Percentiles rank a stretch among this genome's conserved stretches.
Evolutionary conservation across 352 stramenopile genomes (phyloP).

Genomic region (Aphanomyces cochlioides): DNA sequence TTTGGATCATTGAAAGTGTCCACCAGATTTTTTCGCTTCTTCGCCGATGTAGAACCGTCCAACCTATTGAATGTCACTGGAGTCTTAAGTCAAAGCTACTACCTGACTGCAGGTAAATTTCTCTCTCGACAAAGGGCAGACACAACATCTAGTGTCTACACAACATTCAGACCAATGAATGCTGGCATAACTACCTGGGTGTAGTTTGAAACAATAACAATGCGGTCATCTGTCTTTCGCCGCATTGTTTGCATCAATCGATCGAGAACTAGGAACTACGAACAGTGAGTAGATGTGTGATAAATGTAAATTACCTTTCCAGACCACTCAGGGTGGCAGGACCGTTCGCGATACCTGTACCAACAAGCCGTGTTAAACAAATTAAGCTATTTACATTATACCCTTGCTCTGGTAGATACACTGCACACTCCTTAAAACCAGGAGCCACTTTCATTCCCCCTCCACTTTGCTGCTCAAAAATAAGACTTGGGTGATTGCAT

Average conservation of each 20-base stretch:
- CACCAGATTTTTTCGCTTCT: slow-evolving; percentile 96
- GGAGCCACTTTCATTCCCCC: slow-evolving; percentile 76
- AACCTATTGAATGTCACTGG: slow-evolving; percentile 35
- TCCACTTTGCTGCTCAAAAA: slow-evolving; percentile 75
- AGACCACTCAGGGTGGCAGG: slow-evolving; percentile 82
- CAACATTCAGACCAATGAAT: neutral
- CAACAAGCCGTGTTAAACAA: slow-evolving; percentile 29
- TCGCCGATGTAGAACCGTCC: slow-evolving; percentile 93
- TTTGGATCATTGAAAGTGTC: slow-evolving; percentile 95
- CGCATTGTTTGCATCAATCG: slow-evolving; percentile 95
- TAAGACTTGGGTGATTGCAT: slow-evolving; percentile 96
- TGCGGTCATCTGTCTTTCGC: slow-evolving; percentile 92
- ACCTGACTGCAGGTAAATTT: slow-evolving; percentile 69
- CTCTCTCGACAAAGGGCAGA: slow-evolving; percentile 76
- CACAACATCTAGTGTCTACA: slow-evolving; percentile 80
- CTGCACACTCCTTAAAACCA: slow-evolving; percentile 69
- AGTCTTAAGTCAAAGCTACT: slow-evolving; percentile 36
- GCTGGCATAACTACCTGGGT: slow-evolving; percentile 55
- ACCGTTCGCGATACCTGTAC: slow-evolving; percentile 47
- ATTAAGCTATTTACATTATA: neutral
- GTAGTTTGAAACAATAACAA: slow-evolving; percentile 99
- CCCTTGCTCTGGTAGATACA: slow-evolving; percentile 9
- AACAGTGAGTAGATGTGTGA: neutral
- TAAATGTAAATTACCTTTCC: slow-evolving; percentile 54
- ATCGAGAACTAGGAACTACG: slow-evolving; percentile 89